Conservation (phyloP, 208 protist species). For the Leishmania tarentolae region DNA sequence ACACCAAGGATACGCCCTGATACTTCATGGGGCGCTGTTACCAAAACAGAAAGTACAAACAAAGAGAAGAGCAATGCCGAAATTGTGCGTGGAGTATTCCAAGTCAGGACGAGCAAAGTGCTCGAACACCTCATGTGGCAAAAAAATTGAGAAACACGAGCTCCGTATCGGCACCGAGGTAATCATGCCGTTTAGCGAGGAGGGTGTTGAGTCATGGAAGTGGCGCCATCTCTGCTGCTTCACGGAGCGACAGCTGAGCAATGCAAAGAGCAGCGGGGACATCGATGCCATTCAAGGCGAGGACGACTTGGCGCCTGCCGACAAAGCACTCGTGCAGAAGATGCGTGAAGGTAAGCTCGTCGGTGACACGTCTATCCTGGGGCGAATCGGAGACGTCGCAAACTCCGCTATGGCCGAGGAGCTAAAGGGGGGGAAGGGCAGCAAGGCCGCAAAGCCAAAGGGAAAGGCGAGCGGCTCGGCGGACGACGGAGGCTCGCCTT, state of each 20-base stretch:
- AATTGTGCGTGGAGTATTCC: conserved; percentile 75
- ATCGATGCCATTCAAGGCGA: conserved; percentile 69
- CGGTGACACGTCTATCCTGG: conserved; percentile 44
- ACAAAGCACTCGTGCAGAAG: conserved; percentile 55
- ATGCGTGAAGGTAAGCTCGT: conserved; percentile 70
- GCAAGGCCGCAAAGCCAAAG: conserved; percentile 23
- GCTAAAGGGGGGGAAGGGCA: conserved; percentile 25
- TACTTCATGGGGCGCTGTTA: background rate
- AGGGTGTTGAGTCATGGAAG: conserved; percentile 56
- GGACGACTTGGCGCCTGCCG: conserved; percentile 54
- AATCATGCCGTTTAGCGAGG: conserved; percentile 48
- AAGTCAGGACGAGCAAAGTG: conserved; percentile 74
- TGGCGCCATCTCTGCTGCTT: conserved; percentile 90
- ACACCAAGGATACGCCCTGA: background rate
- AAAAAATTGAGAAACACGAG: conserved; percentile 72
- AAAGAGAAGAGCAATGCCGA: conserved; percentile 40
- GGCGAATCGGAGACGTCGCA: conserved; percentile 69
- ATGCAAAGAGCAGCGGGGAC: conserved; percentile 55
- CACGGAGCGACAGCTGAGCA: conserved; percentile 70
- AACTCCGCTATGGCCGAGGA: conserved; percentile 45
- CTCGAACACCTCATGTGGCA: conserved; percentile 47
- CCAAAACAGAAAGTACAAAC: background rate
- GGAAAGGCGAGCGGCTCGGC: conserved; percentile 10
- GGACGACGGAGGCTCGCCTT: background rate
- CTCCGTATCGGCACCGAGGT: conserved; percentile 81